Evolutionary conservation across 192 early-diverging fungal genomes (phyloP).

Genomic region (Piromyces sp.): DNA sequence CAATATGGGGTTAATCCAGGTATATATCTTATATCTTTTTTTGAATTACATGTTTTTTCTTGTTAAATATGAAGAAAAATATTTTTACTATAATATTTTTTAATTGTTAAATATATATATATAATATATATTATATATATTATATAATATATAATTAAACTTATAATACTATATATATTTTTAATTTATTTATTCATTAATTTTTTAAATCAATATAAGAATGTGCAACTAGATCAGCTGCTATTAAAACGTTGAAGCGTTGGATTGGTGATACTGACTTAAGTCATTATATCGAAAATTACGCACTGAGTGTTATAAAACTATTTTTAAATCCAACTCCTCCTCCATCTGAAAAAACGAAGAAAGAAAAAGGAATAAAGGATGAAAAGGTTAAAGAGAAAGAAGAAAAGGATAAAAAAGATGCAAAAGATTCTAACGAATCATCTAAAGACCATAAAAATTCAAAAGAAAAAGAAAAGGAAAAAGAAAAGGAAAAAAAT

Average conservation of each 20-base stretch:
- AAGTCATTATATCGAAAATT: constrained; percentile 15
- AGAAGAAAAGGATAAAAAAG: background rate
- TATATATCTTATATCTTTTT: no score
- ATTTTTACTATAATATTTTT: no score
- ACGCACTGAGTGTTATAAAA: constrained; percentile 22
- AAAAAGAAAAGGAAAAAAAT: constrained; percentile 2
- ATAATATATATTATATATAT: no score
- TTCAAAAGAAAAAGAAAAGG: background rate
- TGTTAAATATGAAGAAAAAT: no score
- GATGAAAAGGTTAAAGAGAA: background rate
- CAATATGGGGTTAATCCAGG: constrained; percentile 25
- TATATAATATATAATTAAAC: no score
- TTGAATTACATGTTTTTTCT: no score
- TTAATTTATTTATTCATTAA: no score
- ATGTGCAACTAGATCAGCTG: constrained; percentile 26
- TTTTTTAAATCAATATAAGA: constrained; percentile 5
- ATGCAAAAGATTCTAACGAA: background rate
- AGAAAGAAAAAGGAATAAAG: background rate
- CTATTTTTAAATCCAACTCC: constrained; percentile 1
- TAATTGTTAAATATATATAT: no score
- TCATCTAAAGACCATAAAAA: background rate
- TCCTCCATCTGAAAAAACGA: background rate
- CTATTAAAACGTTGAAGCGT: constrained; percentile 36
- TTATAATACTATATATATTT: no score
- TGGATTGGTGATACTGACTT: constrained; percentile 36